Evolutionary conservation across 768 basidiomycete genomes (phyloP).

Genomic region (Termitomyces sp.): DNA sequence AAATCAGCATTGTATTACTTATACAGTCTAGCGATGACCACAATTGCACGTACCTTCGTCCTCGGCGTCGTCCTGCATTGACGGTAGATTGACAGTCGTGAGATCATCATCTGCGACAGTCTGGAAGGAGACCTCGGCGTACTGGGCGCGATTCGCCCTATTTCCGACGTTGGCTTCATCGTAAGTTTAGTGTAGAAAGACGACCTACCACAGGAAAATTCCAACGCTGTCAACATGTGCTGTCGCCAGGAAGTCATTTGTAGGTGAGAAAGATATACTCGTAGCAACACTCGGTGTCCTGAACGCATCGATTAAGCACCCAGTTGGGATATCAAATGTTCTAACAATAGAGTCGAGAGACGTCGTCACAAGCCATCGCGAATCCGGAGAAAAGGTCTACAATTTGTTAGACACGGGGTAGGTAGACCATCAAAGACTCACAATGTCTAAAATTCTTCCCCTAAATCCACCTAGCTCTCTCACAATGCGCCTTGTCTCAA

Average conservation of each 20-base stretch:
- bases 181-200: background rate
- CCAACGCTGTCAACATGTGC: constrained; percentile 93
- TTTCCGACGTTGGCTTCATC: background rate
- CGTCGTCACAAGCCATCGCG: constrained; percentile 85
- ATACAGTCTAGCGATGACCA: background rate
- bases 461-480: constrained; percentile 84
- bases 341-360: constrained; percentile 90
- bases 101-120: constrained; percentile 76
- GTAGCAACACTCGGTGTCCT: constrained; percentile 83
- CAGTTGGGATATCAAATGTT: constrained; percentile 94
- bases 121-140: constrained; percentile 77
- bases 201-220: constrained; percentile 81
- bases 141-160: constrained; percentile 96
- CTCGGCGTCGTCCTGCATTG: constrained; percentile 76
- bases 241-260: constrained; percentile 93
- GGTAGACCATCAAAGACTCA: constrained; percentile 29
- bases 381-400: constrained; percentile 93
- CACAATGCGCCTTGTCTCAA: constrained; percentile 84
- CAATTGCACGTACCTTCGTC: constrained; percentile 60
- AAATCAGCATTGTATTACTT: background rate
- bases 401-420: background rate
- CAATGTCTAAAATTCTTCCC: constrained; percentile 85
- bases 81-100: constrained; percentile 66
- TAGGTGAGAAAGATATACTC: constrained; percentile 88
- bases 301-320: constrained; percentile 89